A percentile compares a stretch with the other conserved stretches of the same genome.
Evolutionary conservation across 805 yeast species (phyloP).

Genomic region (Tetrapisispora iriomotensis): DNA sequence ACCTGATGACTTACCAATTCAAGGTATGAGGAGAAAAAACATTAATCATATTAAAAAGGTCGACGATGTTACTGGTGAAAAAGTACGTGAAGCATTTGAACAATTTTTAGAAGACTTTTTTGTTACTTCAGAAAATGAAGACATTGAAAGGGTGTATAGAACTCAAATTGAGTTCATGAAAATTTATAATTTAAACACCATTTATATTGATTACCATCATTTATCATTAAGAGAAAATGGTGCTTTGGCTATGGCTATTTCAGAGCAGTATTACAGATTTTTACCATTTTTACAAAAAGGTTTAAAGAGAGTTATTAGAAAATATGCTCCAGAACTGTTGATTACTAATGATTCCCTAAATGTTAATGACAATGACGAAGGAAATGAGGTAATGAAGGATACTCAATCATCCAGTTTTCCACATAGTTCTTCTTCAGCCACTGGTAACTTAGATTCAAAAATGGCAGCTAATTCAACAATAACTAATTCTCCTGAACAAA

Average conservation of each 20-base stretch:
- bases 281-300: slow-evolving; percentile 75
- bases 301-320: slow-evolving; percentile 59
- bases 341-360: slow-evolving; percentile 32
- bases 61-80: slow-evolving; percentile 84
- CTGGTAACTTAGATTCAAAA: slow-evolving; percentile 15
- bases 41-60: slow-evolving; percentile 73
- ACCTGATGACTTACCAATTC: slow-evolving; percentile 20
- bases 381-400: slow-evolving; percentile 23
- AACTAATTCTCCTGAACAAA: slow-evolving; percentile 38
- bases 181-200: slow-evolving; percentile 59
- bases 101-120: slow-evolving; percentile 62
- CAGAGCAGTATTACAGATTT: slow-evolving; percentile 88
- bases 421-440: slow-evolving; percentile 6
- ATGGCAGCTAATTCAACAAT: slow-evolving; percentile 30
- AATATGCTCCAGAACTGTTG: slow-evolving; percentile 64
- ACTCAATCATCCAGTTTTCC: slow-evolving; percentile 3
- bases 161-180: slow-evolving; percentile 78
- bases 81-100: slow-evolving; percentile 86
- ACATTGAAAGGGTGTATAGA: slow-evolving; percentile 51
- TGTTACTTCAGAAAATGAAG: slow-evolving; percentile 29
- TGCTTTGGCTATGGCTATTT: slow-evolving; percentile 77
- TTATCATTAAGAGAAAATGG: slow-evolving; percentile 69
- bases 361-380: slow-evolving; percentile 19
- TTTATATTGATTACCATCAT: slow-evolving; percentile 81
- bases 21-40: slow-evolving; percentile 40